Conservation (phyloP, 192 early-diverging fungal species). For the Kickxella alabastrina region DNA sequence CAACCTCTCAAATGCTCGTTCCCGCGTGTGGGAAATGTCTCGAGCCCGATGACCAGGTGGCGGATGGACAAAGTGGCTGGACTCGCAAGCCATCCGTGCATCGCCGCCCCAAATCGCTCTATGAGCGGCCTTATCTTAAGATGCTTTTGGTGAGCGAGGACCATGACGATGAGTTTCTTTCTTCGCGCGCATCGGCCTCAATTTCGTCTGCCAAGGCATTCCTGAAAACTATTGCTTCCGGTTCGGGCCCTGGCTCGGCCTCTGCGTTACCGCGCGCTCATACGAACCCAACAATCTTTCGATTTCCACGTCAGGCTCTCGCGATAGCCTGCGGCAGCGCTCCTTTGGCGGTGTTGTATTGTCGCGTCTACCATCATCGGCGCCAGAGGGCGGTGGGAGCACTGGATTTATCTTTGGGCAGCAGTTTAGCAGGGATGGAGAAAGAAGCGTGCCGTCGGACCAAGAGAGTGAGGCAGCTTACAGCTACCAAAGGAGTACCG, state of each 20-base stretch:
- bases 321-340: not conserved
- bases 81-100: slow-evolving; percentile 1
- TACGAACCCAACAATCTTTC: not conserved
- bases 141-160: not conserved
- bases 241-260: not conserved
- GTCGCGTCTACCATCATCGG: not conserved
- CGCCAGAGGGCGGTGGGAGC: not conserved
- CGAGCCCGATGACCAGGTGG: not conserved
- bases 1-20: too few species aligned
- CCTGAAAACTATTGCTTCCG: slow-evolving; percentile 39
- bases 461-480: not conserved
- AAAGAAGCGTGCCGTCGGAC: not conserved
- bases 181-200: slow-evolving; percentile 28
- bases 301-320: not conserved
- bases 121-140: slow-evolving; percentile 22
- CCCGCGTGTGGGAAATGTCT: not conserved
- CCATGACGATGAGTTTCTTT: not conserved
- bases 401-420: not conserved
- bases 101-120: slow-evolving; percentile 41
- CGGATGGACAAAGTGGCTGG: not conserved
- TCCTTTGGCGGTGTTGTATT: not conserved
- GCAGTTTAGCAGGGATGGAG: not conserved
- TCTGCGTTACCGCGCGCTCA: not conserved
- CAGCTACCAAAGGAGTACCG: not conserved
- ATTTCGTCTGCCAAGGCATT: slow-evolving; percentile 45